phyloP scores from a whole-genome alignment of 345 rosid genomes.

The Firmiana major region DNA sequence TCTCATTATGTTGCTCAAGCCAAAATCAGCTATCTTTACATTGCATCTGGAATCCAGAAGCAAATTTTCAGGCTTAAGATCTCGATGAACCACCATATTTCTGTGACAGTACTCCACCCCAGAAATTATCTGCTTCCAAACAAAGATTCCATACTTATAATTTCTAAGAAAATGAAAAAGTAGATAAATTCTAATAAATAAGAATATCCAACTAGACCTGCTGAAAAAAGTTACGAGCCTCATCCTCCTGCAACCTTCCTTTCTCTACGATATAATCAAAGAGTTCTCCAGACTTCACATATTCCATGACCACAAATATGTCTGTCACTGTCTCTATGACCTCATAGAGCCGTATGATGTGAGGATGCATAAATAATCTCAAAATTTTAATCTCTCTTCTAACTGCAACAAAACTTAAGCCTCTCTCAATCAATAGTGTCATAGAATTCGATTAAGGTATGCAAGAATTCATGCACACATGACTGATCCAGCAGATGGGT shows the following conservation, averaged over 20 bases:
- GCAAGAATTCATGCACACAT: background rate
- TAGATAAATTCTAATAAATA: constrained; percentile 14
- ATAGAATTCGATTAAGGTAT: background rate
- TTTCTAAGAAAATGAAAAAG: background rate
- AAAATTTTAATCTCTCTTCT: constrained; percentile 87
- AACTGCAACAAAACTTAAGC: constrained; percentile 43
- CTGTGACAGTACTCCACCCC: constrained; percentile 93
- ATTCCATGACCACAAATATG: constrained; percentile 86
- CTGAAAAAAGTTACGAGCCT: constrained; percentile 88
- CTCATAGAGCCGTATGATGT: constrained; percentile 84
- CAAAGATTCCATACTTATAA: constrained; percentile 4
- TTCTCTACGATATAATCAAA: constrained; percentile 94
- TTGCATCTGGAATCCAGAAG: constrained; percentile 86
- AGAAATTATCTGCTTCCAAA: constrained; percentile 70
- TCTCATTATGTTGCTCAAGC: constrained; percentile 88
- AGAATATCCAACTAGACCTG: constrained; percentile 48
- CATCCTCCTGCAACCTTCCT: constrained; percentile 88
- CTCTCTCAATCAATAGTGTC: background rate
- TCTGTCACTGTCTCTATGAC: constrained; percentile 82
- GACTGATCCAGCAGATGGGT: background rate
- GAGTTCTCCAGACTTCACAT: constrained; percentile 92
- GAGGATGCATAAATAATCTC: constrained; percentile 96
- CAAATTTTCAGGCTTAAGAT: constrained; percentile 95
- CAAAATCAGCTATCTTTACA: constrained; percentile 98
- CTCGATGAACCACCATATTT: constrained; percentile 93